These are phyloP conservation scores for Colletotrichum tofieldiae DNA, from an alignment of 2,329 filamentous ascomycete species.

Conservation along the genomic window DNA sequence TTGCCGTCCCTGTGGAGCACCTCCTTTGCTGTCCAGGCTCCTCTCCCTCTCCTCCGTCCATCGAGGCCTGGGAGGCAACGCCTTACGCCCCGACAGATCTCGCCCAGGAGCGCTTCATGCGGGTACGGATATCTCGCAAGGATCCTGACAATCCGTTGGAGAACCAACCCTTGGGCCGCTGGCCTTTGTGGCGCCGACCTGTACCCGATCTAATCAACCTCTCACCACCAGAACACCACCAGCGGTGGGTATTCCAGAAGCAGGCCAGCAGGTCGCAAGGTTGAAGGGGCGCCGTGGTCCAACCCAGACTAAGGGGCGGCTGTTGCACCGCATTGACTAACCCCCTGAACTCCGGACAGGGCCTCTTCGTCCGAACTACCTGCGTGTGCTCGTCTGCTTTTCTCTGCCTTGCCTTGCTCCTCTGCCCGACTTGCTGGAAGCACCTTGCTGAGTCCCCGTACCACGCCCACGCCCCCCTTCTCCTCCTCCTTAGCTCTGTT, in stretches of 20 bases:
- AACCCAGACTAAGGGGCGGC: conserved; percentile 36
- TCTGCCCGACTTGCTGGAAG: conserved; percentile 8
- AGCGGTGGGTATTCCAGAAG: conserved; percentile 34
- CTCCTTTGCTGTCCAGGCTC: neutral
- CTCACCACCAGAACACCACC: conserved; percentile 37
- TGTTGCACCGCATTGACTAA: conserved; percentile 41
- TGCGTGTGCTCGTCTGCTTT: conserved; percentile 30
- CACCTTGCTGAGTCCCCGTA: conserved; percentile 6
- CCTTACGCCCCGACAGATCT: conserved; percentile 17
- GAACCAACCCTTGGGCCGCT: conserved; percentile 26
- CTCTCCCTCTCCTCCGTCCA: neutral
- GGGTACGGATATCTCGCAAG: conserved; percentile 19
- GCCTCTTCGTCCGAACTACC: conserved; percentile 40
- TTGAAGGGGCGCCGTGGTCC: conserved; percentile 8
- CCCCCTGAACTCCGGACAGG: conserved; percentile 33
- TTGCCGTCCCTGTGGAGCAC: conserved; percentile 7
- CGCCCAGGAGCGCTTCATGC: conserved; percentile 24
- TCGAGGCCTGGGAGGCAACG: neutral
- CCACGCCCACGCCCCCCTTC: conserved; percentile 5
- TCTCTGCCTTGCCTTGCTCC: neutral
- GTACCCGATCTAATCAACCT: conserved; percentile 32
- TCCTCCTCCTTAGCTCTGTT: conserved; percentile 36
- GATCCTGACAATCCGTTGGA: conserved; percentile 31
- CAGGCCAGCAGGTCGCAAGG: conserved; percentile 6
- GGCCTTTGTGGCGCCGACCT: neutral